Base-by-base conservation (phyloP, 2,329 filamentous ascomycete genomes). In the Cladorrhinum sp. region DNA sequence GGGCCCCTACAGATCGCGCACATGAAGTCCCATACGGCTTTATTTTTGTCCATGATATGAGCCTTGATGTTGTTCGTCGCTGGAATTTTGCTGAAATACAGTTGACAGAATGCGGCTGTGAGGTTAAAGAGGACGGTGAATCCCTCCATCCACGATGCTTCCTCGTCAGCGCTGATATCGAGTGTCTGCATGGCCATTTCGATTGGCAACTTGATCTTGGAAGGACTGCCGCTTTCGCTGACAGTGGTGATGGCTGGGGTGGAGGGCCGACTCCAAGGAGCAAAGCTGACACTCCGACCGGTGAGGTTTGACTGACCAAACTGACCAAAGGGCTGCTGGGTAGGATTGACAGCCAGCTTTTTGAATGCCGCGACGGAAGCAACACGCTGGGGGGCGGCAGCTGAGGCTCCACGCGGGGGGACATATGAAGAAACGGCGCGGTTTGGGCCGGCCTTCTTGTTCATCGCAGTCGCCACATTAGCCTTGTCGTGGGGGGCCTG, bases 21-120 rank as follows among this genome's bases (percentile, higher is more conserved):
- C 65, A 77, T 75, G 60, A 73, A 77, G 2, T 68, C 64, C 76
- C 75, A 78, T 0, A 78, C 65, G 6, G 55, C 30, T 1, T 58
- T 46, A 20, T 70, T 62, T 16, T 62, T 57, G 12, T 69, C 65
- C 3, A 62, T 64, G 7, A 68, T 55, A 1, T 55, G 33, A 0
- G 3, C 61, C 57, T 33, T 57, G 70, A 23, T 52, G 66, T 65
- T 18, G 68, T 68, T 7, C 5, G 57, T 12, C n/a, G 4, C 1
- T 1, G 60, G 60, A 42, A 56, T 24, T 3, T 55, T 39, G 14
- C 57, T 59, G 14, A 57, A 65, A 59, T 21, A 71, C 2, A 54
- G 60, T 4, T 62, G 61, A 18, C 65, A 69, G 71, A 73, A 76
- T 18, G 68, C 70, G 26, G 55, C 50, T 14, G 66, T 55, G 7